phyloP scores from a whole-genome alignment of 2,329 filamentous ascomycete species.

The Scopulariopsis brevicaulis region DNA sequence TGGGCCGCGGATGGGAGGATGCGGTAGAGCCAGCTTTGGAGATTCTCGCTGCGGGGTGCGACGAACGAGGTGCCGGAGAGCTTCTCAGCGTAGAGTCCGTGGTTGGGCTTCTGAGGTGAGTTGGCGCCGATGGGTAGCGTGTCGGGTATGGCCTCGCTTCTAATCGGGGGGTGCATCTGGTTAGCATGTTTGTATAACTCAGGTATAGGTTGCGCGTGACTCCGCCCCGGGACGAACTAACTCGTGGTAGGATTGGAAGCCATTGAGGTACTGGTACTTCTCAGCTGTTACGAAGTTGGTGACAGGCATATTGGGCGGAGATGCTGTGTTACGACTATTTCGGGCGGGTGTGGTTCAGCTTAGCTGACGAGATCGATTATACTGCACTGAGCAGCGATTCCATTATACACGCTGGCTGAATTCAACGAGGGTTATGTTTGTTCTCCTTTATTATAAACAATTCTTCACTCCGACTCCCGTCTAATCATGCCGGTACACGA shows the following conservation, averaged over 20 bases:
- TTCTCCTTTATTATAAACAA: too few relatives aligned
- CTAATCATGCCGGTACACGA: too few relatives aligned
- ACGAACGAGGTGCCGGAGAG: conserved; percentile 64
- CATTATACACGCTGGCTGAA: too few relatives aligned
- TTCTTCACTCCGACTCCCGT: too few relatives aligned
- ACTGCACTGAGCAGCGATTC: not conserved
- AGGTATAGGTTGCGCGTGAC: too few relatives aligned
- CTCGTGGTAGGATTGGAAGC: conserved; percentile 70
- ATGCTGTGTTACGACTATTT: not conserved
- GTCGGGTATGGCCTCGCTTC: too few relatives aligned
- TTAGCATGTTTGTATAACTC: too few relatives aligned
- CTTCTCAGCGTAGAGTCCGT: conserved; percentile 75
- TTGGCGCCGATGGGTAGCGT: conserved; percentile 68
- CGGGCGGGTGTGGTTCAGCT: not conserved
- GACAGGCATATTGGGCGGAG: conserved; percentile 34
- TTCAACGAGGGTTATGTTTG: too few relatives aligned
- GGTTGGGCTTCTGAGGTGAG: conserved; percentile 69
- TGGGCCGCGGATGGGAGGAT: conserved; percentile 55
- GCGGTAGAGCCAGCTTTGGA: conserved; percentile 63
- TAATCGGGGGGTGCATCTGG: too few relatives aligned
- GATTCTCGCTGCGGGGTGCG: conserved; percentile 55
- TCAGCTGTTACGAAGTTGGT: conserved; percentile 35
- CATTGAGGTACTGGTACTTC: conserved; percentile 65
- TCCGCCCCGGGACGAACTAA: too few relatives aligned
- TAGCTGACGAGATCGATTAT: not conserved